Evolutionary conservation across 805 yeast species (phyloP), one percentile per base, ranked within the genome.

Genomic region (Candida xiaguanensis): DNA sequence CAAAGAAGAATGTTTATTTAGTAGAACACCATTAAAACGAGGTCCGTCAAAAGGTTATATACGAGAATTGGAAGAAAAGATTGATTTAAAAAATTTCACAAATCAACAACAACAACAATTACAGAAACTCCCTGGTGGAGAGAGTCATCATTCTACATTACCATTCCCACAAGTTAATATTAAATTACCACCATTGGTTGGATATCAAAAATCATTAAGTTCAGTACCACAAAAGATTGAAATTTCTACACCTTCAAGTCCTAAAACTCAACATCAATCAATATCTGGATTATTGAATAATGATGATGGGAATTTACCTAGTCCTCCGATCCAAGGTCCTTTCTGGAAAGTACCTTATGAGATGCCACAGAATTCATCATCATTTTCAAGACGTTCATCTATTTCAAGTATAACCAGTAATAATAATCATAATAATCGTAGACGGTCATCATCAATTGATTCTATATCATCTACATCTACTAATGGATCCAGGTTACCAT

Each of bases 41-140:
- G 95, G 95, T 0, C 95, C 95, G 0, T 72, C 83, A 1, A 85
- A 83, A 51, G 91, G 91, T 1, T 81, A 77, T 47, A 65, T 70
- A n/a, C 60, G 72, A 36, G 75, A 67, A 39, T 50, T 59, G 32
- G 70, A 63, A 39, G 70, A 66, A 23, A 59, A 61, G 45, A 44
- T 59, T 24, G 70, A 62, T n/a, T 26, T 15, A n/a, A n/a, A 17
- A 24, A 11, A 24, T 22, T 8, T 25, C 13, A 8, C 31, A 11
- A 19, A 20, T 5, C n/a, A 26, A 22, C 24, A 34, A 5, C 6
- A 7, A 5, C 12, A 18, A 28, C 31, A 14, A 25, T 11, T 8
- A 9, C 24, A 20, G 6, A 20, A 20, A 9, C 19, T 19, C 19
- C 23, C 34, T n/a, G 14, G 12, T 13, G 26, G 45, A 24, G 38